Evolutionary conservation across 2,329 filamentous ascomycete genomes (phyloP), one percentile per base, ranked within the genome.

Genomic region (Colletotrichum lini): DNA sequence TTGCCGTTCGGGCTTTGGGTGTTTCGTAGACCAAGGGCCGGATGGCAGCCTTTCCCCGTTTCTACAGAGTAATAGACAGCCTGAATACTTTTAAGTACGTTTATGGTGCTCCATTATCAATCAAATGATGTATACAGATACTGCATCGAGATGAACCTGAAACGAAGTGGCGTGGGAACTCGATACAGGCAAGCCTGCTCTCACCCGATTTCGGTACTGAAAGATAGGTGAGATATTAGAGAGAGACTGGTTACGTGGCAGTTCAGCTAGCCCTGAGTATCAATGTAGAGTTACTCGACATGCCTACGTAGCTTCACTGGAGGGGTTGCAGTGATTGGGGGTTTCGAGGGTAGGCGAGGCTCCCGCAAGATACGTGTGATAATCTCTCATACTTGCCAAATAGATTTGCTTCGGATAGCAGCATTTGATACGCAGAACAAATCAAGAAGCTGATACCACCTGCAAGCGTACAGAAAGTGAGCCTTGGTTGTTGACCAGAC

Each of bases 111-210:
- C 26, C 50, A 70, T 62, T 40, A 38, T 38, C 26, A n/a, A 59
- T n/a, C n/a, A 68, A 23, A 16, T 12, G 47, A 44, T 4, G 38
- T 2, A 15, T 23, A 42, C 40, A 42, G 16, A 44, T 40, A 40
- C 45, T 50, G 50, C 42, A 30, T 40, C 26, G 18, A 26, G 18
- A 52, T 23, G 40, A 26, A 40, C n/a, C 52, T 54, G 44, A 40
- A 26, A 49, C 53, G 40, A 18, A 68, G 58, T 68, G 58, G 63
- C 45, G 21, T 58, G 65, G 47, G 40, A 30, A 47, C 15, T 30
- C 16, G 42, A 7, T 35, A 23, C 26, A 10, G 50, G 30, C 26
- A 40, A 44, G 54, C 5, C 16, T 18, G 35, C 30, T 49, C 30
- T 18, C 13, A 21, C 21, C 10, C 2, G 6, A 30, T 54, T 18